Evolutionary conservation across 108 stramenopile species (phyloP), one percentile per base, ranked within the genome.

Genomic region (Schizochytrium sp.): DNA sequence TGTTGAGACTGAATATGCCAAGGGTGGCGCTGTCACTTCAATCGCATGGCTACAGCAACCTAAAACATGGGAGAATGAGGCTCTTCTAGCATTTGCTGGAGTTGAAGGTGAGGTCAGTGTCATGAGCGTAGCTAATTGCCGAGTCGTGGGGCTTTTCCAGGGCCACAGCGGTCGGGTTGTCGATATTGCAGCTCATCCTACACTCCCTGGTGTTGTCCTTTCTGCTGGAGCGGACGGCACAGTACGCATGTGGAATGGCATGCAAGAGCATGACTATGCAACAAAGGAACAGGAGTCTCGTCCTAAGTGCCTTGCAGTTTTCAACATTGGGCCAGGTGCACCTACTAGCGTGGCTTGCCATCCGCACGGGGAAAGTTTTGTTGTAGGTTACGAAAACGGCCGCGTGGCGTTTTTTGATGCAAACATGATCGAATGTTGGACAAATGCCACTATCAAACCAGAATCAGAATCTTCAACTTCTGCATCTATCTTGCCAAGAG

Each of bases 71-170:
- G 76, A 55, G 5, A 83, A 83, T 55, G 76, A 83, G 28, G 76
- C 76, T 5, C 76, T 83, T 28, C 47, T 83, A 5, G 76, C 76
- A 5, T 83, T 83, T 55, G 76, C 50, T 53, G 76, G 76, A 17
- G 76, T 5, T 5, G 45, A 47, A 0, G 76, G 76, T 5, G 76
- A 83, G 3, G 53, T 83, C 15, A 55, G 76, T 38, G 76, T 83
- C 50, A 83, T 83, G 53, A 83, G 76, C 53, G 76, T 83, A 40
- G 76, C 76, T 10, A n/a, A 83, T 49, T 55, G 50, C 15, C 76
- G 76, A 47, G 76, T 83, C 15, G 28, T 83, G 7, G 76, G 53
- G 2, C 76, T 83, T 2, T 55, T 83, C 50, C 19, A 83, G 76
- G 76, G 76, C 53, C 76, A 83, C 76, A 28, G 12, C 50, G 45